Evolutionary conservation across 306 rosid genomes (phyloP).

Genomic region (Phaseolus lunatus): DNA sequence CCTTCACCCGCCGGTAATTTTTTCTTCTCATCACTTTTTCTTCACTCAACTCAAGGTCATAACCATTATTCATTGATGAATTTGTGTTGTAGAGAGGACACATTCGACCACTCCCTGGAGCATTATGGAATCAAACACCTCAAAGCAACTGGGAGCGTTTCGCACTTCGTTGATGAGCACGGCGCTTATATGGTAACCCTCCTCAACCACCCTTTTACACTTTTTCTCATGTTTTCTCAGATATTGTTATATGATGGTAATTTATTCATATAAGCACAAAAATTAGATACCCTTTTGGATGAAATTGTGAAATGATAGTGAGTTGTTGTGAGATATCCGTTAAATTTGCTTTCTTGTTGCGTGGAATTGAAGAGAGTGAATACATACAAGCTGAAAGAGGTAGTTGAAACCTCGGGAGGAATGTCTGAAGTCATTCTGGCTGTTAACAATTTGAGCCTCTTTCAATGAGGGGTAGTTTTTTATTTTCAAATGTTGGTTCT

Average conservation of each 20-base stretch:
- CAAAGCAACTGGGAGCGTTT: constrained; percentile 68
- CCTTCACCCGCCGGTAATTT: constrained; percentile 55
- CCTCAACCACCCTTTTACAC: neutral
- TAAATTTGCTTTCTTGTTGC: neutral
- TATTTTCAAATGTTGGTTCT: neutral
- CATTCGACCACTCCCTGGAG: constrained; percentile 71
- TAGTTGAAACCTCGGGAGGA: neutral
- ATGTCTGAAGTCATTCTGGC: neutral
- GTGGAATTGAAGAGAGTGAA: neutral
- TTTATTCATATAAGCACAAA: neutral
- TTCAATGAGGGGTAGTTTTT: neutral
- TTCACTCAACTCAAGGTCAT: neutral
- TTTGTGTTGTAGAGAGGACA: constrained; percentile 58
- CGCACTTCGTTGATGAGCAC: constrained; percentile 63
- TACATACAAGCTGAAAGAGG: neutral
- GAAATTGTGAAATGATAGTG: neutral
- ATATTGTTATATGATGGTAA: neutral
- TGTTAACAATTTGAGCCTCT: neutral
- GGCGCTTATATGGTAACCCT: constrained; percentile 60
- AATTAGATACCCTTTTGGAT: neutral
- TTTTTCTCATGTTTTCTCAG: neutral
- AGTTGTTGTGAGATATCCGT: neutral
- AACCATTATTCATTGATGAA: neutral
- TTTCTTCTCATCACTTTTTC: neutral
- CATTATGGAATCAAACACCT: constrained; percentile 64